Evolutionary conservation across 768 basidiomycete genomes (phyloP).

Genomic region (Daedaleopsis nitida): DNA sequence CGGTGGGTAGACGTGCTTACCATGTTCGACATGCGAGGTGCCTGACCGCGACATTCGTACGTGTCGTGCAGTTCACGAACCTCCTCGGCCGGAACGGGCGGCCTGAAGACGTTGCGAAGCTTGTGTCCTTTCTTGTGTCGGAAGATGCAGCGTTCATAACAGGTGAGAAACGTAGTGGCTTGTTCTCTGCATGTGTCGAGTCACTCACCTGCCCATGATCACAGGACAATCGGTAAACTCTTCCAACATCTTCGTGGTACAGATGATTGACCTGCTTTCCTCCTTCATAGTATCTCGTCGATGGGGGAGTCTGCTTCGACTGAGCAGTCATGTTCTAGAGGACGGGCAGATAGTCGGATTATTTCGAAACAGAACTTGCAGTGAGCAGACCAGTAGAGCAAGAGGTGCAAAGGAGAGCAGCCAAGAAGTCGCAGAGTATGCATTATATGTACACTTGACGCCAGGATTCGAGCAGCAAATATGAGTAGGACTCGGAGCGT

Average conservation of each 20-base stretch:
- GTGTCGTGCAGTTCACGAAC: not conserved
- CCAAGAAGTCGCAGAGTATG: too few species aligned
- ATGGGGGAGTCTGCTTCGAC: not conserved
- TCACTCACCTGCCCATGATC: too few species aligned
- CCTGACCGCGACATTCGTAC: not conserved
- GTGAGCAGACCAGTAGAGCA: too few species aligned
- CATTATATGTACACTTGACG: too few species aligned
- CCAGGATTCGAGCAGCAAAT: too few species aligned
- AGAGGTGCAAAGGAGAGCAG: too few species aligned
- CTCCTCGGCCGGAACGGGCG: conserved; percentile 26
- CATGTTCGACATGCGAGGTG: not conserved
- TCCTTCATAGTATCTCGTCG: not conserved
- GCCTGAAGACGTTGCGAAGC: conserved; percentile 34
- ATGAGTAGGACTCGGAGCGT: too few species aligned
- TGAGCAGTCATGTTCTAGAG: too few species aligned
- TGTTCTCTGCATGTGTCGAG: not conserved
- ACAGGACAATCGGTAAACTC: not conserved
- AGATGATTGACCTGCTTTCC: not conserved
- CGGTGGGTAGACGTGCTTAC: not conserved
- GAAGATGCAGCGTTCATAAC: conserved; percentile 32
- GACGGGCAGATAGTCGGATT: too few species aligned
- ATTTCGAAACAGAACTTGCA: too few species aligned
- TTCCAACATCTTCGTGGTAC: not conserved
- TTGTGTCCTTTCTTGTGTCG: conserved; percentile 34
- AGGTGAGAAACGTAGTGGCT: conserved; percentile 5